phyloP scores from a whole-genome alignment of 768 basidiomycete genomes.

The Phylloporus arenicola region DNA sequence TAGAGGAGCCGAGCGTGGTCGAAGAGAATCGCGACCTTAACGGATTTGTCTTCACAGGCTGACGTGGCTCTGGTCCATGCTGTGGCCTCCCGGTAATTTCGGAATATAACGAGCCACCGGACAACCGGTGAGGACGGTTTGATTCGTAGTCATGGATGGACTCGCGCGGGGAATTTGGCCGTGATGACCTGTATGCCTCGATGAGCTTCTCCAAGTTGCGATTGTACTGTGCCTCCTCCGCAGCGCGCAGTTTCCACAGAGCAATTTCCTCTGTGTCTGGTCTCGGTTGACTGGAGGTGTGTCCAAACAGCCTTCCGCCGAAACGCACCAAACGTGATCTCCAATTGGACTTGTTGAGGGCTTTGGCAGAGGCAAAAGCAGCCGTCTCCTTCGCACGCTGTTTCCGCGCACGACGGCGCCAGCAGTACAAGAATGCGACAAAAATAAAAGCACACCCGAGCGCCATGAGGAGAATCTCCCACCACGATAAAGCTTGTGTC shows the following conservation, averaged over 20 bases:
- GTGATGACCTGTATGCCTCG: constrained; percentile 43
- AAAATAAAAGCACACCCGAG: constrained; percentile 79
- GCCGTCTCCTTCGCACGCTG: constrained; percentile 63
- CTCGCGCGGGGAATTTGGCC: constrained; percentile 33
- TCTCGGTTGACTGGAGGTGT: constrained; percentile 23
- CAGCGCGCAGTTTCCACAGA: constrained; percentile 45
- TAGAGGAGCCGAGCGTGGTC: constrained; percentile 39
- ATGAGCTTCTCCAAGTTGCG: constrained; percentile 48
- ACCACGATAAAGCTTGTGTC: constrained; percentile 55
- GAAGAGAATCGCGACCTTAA: constrained; percentile 46
- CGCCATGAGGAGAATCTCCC: constrained; percentile 81
- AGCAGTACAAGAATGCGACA: constrained; percentile 57
- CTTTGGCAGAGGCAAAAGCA: constrained; percentile 56
- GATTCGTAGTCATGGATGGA: constrained; percentile 22
- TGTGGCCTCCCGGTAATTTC: constrained; percentile 61
- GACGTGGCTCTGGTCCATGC: constrained; percentile 63
- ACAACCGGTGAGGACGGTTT: constrained; percentile 33
- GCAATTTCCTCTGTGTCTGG: constrained; percentile 43
- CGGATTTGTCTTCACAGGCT: constrained; percentile 52
- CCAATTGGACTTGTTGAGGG: constrained; percentile 50
- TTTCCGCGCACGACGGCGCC: constrained; percentile 66
- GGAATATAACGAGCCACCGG: constrained; percentile 58
- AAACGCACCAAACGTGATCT: constrained; percentile 50
- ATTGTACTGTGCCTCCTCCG: constrained; percentile 47
- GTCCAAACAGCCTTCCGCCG: constrained; percentile 56